Conservation (phyloP, 192 early-diverging fungal genomes). For the Martensiomyces pterosporus region DNA sequence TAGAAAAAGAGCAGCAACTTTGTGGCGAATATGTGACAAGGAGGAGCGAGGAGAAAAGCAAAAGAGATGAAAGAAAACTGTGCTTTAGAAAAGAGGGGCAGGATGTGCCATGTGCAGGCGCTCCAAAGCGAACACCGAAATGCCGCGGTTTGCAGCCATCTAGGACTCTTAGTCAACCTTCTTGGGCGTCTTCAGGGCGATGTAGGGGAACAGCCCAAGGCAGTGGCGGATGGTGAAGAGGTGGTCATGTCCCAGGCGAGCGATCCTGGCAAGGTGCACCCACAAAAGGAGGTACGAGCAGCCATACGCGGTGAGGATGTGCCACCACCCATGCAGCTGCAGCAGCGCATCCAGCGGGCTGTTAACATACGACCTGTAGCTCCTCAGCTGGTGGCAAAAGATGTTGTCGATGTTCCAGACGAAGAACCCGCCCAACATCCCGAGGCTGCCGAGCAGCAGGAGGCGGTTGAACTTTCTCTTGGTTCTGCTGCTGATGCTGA, state of each 20-base stretch:
- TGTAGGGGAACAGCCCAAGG: conserved; percentile 29
- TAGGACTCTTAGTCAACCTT: conserved; percentile 44
- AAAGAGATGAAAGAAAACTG: too few relatives aligned
- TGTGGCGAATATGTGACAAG: too few relatives aligned
- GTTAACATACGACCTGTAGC: conserved; percentile 46
- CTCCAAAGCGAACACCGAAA: too few relatives aligned
- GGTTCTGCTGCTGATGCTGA: conserved; percentile 19
- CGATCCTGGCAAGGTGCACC: conserved; percentile 40
- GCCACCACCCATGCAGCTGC: conserved; percentile 63
- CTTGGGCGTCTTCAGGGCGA: conserved; percentile 23
- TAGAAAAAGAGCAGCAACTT: too few relatives aligned
- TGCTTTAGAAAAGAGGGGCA: too few relatives aligned
- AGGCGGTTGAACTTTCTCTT: conserved; percentile 18
- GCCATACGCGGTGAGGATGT: conserved; percentile 51
- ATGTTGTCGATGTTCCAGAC: conserved; percentile 73
- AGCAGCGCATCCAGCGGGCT: conserved; percentile 49
- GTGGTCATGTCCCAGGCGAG: conserved; percentile 34
- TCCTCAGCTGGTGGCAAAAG: conserved; percentile 56
- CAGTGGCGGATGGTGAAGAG: conserved; percentile 28
- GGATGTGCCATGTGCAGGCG: too few relatives aligned
- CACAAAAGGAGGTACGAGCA: conserved; percentile 42
- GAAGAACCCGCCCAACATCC: conserved; percentile 52
- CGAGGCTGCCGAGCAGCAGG: conserved; percentile 18
- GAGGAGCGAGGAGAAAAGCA: too few relatives aligned
- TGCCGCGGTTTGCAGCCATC: too few relatives aligned